Percentiles rank a stretch among this genome's conserved stretches.
phyloP scores from a whole-genome alignment of 441 rosid species.

The Capsella rubella region DNA sequence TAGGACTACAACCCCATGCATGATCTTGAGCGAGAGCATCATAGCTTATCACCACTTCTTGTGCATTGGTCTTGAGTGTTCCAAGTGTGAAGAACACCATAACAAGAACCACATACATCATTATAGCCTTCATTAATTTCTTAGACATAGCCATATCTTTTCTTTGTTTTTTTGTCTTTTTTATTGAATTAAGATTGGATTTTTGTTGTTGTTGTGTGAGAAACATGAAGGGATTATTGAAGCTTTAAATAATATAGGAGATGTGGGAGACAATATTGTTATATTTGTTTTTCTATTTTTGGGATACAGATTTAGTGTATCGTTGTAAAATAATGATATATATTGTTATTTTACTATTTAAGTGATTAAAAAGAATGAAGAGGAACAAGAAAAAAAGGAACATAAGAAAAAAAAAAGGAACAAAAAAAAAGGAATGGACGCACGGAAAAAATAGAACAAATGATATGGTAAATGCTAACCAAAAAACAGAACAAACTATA shows the following conservation, averaged over 20 bases:
- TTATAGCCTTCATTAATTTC: slow-evolving; percentile 14
- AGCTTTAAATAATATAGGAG: slow-evolving; percentile 34
- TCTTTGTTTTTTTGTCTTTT: neutral
- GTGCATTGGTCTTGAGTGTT: slow-evolving; percentile 39
- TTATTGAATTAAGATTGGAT: too few species aligned
- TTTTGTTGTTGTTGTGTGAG: slow-evolving; percentile 12
- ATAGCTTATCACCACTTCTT: slow-evolving; percentile 35
- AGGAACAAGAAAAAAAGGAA: too few species aligned
- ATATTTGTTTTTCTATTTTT: slow-evolving; percentile 18
- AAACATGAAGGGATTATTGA: slow-evolving; percentile 10
- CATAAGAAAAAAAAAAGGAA: too few species aligned
- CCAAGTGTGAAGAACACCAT: slow-evolving; percentile 31
- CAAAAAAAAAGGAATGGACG: too few species aligned
- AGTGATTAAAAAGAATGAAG: too few species aligned
- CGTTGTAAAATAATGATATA: neutral
- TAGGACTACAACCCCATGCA: slow-evolving; percentile 34
- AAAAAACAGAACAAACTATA: too few species aligned
- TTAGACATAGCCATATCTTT: slow-evolving; percentile 26
- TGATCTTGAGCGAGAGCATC: slow-evolving; percentile 6
- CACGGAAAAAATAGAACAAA: too few species aligned
- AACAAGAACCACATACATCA: slow-evolving; percentile 25
- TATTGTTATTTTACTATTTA: slow-evolving; percentile 15
- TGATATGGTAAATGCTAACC: too few species aligned
- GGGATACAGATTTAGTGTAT: slow-evolving; percentile 18
- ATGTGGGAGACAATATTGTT: slow-evolving; percentile 11